Percentiles rank a stretch among this genome's conserved stretches.
Conservation (phyloP, 805 yeast genomes). For the Candida adriatica region DNA sequence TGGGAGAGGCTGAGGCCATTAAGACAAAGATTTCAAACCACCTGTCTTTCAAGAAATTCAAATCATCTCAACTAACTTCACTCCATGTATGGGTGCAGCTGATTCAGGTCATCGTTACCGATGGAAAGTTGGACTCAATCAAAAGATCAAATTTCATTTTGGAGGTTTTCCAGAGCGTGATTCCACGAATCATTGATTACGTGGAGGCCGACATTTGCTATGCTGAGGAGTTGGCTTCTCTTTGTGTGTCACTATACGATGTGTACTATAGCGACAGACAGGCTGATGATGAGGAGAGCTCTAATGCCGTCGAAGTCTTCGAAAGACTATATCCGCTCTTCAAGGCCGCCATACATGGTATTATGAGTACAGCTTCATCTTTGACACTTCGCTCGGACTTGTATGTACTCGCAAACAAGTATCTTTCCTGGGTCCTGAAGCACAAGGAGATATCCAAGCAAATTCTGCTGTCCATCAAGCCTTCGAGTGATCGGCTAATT, state of each 20-base stretch:
- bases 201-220: slow-evolving; percentile 57
- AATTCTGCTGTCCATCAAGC: slow-evolving; percentile 44
- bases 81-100: slow-evolving; percentile 81
- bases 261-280: slow-evolving; percentile 45
- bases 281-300: slow-evolving; percentile 24
- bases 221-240: slow-evolving; percentile 70
- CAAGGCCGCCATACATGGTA: slow-evolving; percentile 67
- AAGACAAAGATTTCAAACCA: slow-evolving; percentile 36
- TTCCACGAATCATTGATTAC: slow-evolving; percentile 74
- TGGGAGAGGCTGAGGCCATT: slow-evolving; percentile 20
- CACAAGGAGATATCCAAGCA: slow-evolving; percentile 38
- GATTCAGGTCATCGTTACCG: slow-evolving; percentile 65
- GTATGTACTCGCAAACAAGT: slow-evolving; percentile 65
- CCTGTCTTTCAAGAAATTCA: slow-evolving; percentile 40
- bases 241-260: slow-evolving; percentile 65
- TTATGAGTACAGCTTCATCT: slow-evolving; percentile 62
- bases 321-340: slow-evolving; percentile 63
- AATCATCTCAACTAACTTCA: slow-evolving; percentile 48
- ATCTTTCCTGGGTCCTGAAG: slow-evolving; percentile 43
- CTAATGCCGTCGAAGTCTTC: slow-evolving; percentile 34
- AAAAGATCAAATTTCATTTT: slow-evolving; percentile 58
- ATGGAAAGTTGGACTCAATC: slow-evolving; percentile 40
- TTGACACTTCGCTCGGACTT: slow-evolving; percentile 68
- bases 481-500: slow-evolving; percentile 55
- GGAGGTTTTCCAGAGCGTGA: slow-evolving; percentile 66